Evolutionary conservation across 495 filamentous ascomycete genomes (phyloP), one percentile per base, ranked within the genome.

Genomic region (Hypoxylon crocopeplum): DNA sequence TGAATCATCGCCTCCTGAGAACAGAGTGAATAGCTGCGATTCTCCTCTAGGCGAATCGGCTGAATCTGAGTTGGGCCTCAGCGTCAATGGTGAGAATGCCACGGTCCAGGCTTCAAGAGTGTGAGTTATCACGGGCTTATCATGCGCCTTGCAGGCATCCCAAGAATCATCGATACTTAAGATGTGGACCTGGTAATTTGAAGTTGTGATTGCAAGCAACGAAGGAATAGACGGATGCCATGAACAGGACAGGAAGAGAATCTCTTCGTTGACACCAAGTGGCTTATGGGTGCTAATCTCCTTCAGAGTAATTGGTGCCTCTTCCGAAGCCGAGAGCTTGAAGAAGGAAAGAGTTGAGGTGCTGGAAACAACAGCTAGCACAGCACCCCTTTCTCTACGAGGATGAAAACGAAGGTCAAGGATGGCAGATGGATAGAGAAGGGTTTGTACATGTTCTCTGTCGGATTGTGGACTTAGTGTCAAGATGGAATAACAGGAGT

Each of bases 371-470:
- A 87, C 83, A 7, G 83, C 90, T 22, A 94, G 77, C 11, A 84
- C 67, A 21, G 74, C 72, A 11, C 75, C 72, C n/a, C 75, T 63
- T 21, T 69, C 73, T 15, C 50, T 40, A 33, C 74, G 68, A 5
- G 85, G 86, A 54, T 86, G 85, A 71, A 97, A 97, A 53, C 90
- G 88, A 17, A 97, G 80, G 68, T 98, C 93, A 36, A 98, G 84
- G 17, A 97, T 79, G 16, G 91, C 92, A 60, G 83, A 88, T 33
- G 81, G 81, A 27, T 86, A 80, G 2, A 77, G 69, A 21, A 87
- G 46, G 1, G 79, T 84, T 53, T 84, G 78, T 19, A 79, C 34
- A 41, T 67, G 70, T 1, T 59, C 64, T 68, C 77, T 79, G 46
- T 29, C 16, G 17, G 33, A 56, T 44, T 36, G 46, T 56, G n/a